A percentile compares a stretch with the other conserved stretches of the same genome.
These are phyloP conservation scores for Dacryopinax spathularia DNA, from an alignment of 768 basidiomycete species.

Conservation along the genomic window DNA sequence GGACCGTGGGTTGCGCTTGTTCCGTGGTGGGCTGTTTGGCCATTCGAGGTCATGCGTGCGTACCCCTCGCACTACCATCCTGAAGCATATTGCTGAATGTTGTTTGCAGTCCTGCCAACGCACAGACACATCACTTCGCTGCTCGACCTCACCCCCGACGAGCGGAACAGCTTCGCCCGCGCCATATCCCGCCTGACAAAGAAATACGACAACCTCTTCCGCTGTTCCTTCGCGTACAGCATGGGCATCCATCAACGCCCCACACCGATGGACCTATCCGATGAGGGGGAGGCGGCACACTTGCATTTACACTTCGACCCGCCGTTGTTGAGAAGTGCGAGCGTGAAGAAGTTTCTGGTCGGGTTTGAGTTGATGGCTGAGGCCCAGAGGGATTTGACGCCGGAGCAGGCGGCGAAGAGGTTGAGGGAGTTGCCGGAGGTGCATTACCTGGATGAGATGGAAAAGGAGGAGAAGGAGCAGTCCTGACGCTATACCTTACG, in stretches of 20 bases:
- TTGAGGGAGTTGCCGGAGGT: slow-evolving; percentile 41
- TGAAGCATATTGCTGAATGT: neutral
- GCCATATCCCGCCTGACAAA: slow-evolving; percentile 50
- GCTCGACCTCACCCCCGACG: slow-evolving; percentile 41
- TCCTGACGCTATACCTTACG: too few relatives aligned
- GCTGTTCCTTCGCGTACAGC: slow-evolving; percentile 81
- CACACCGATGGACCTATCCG: slow-evolving; percentile 36
- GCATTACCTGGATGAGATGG: slow-evolving; percentile 38
- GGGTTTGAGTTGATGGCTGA: slow-evolving; percentile 89
- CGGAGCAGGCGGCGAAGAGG: slow-evolving; percentile 68
- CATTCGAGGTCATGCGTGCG: slow-evolving; percentile 66
- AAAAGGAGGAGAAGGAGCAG: neutral
- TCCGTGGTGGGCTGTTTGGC: slow-evolving; percentile 95
- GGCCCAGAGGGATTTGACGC: slow-evolving; percentile 75
- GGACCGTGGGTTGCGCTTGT: slow-evolving; percentile 72
- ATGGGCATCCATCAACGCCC: slow-evolving; percentile 90
- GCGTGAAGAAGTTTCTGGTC: slow-evolving; percentile 76
- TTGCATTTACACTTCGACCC: slow-evolving; percentile 80
- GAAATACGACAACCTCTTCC: slow-evolving; percentile 66
- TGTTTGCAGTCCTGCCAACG: slow-evolving; percentile 52
- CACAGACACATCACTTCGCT: slow-evolving; percentile 66
- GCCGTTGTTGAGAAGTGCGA: slow-evolving; percentile 67
- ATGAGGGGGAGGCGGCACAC: slow-evolving; percentile 44
- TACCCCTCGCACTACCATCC: slow-evolving; percentile 7
- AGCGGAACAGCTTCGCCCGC: slow-evolving; percentile 50